These are phyloP conservation scores for Mycena alexandri DNA, from an alignment of 768 basidiomycete species.

Conservation along the genomic window DNA sequence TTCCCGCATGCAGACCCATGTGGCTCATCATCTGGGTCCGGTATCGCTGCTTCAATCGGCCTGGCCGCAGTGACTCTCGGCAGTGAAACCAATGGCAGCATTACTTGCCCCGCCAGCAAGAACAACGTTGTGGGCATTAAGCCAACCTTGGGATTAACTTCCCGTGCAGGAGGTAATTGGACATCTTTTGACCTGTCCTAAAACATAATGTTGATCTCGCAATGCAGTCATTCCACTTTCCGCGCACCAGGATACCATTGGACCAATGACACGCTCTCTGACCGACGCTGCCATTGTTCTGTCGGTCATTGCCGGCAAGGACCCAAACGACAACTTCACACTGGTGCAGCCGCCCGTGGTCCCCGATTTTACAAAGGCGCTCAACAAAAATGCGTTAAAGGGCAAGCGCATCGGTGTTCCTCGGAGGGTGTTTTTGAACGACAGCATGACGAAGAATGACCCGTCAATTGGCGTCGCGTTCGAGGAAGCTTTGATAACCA, in stretches of 20 bases:
- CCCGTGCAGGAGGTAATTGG: conserved; percentile 64
- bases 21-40: conserved; percentile 73
- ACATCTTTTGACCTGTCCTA: conserved; percentile 5
- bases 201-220: not conserved
- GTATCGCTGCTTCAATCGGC: conserved; percentile 64
- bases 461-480: conserved; percentile 48
- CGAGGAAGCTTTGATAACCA: conserved; percentile 51
- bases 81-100: conserved; percentile 68
- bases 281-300: conserved; percentile 69
- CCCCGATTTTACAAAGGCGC: conserved; percentile 56
- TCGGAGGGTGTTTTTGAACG: conserved; percentile 50
- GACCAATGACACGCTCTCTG: conserved; percentile 67
- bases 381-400: conserved; percentile 50
- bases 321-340: conserved; percentile 63
- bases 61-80: conserved; percentile 62
- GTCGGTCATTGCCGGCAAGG: conserved; percentile 67
- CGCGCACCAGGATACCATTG: conserved; percentile 69
- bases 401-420: conserved; percentile 63
- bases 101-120: conserved; percentile 62
- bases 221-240: conserved; percentile 69
- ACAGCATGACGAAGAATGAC: too few species aligned
- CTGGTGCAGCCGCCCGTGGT: conserved; percentile 53
- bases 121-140: conserved; percentile 73
- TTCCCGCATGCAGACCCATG: conserved; percentile 66
- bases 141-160: conserved; percentile 71